Evolutionary conservation across 768 basidiomycete species (phyloP), one percentile per base, ranked within the genome.

Genomic region (Suillus placidus): DNA sequence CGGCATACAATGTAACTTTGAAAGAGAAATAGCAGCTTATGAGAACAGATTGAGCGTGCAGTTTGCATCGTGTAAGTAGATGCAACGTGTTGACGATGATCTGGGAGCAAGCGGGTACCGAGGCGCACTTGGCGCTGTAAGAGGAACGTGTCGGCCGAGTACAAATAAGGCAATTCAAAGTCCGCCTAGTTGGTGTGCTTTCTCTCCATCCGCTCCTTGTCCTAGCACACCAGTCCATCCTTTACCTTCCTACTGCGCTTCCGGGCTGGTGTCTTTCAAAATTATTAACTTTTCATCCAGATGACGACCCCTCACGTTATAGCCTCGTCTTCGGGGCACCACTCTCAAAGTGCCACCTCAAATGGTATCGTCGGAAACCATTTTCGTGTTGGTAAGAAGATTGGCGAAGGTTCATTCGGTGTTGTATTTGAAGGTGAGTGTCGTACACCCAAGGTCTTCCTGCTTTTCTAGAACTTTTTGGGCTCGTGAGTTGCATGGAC

Each of bases 361-460:
- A 91, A 88, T 77, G 87, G 90, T 71, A 87, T 93, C 76, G 89
- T 93, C 65, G 92, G 92, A 51, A 88, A 83, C 72, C 87, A 92
- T 76, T 93, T 87, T 75, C 86, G 92, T 68, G 95, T 99, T 61
- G 97, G 97, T 60, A 95, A 97, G 86, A 98, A 98, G 88, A 97
- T 99, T 77, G 97, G 97, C 57, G 97, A 99, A 80, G 97, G 97
- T 60, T 93, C 91, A n/a, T 99, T 99, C 76, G 97, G 97, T 73
- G 97, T 99, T 70, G 91, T 99, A 68, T 94, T 97, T 79, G 90
- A 98, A 86, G 91, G 97, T 95, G 74, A 60, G 83, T 80, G 34
- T 62, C 62, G 30, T 43, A 30, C 45, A 43, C 20, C 60, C 20
- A 13, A 40, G 30, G 23, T 66, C 35, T 26, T 49, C 34, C 42